These are phyloP conservation scores for Oenanthe javanica DNA, from an alignment of 140 eudicot species.

Conservation along the genomic window DNA sequence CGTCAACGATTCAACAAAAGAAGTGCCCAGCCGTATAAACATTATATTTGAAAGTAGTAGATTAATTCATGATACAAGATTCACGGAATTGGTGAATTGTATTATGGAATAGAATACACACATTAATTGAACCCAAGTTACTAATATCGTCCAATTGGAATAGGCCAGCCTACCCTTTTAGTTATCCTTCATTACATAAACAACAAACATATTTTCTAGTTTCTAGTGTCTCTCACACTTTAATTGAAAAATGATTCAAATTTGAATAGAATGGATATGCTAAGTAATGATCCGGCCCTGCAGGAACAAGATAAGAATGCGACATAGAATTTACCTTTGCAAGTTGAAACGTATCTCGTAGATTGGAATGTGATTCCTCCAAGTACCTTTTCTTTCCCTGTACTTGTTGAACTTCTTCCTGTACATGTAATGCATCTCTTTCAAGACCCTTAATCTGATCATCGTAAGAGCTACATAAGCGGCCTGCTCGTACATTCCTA, in stretches of 20 bases:
- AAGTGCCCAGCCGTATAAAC: background rate
- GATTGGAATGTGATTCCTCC: conserved; percentile 37
- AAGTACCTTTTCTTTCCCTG: conserved; percentile 47
- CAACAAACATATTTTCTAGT: background rate
- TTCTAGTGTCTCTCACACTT: background rate
- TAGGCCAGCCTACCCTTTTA: background rate
- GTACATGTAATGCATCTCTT: conserved; percentile 33
- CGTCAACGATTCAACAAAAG: background rate
- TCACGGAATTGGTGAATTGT: background rate
- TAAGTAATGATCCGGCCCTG: background rate
- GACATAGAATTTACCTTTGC: conserved; percentile 39
- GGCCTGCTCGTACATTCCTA: conserved; percentile 46
- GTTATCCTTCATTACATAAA: background rate
- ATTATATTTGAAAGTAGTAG: background rate
- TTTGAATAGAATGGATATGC: background rate
- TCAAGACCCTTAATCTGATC: conserved; percentile 56
- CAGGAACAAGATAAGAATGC: background rate
- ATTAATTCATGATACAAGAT: background rate
- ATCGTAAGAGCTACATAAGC: conserved; percentile 81
- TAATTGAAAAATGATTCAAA: background rate
- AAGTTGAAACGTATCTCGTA: conserved; percentile 27
- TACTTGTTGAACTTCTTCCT: conserved; percentile 38
- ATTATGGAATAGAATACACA: background rate
- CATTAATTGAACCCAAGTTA: background rate
- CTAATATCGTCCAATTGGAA: background rate